Conservation (phyloP, 495 filamentous ascomycete species). For the Penicillium roqueforti region DNA sequence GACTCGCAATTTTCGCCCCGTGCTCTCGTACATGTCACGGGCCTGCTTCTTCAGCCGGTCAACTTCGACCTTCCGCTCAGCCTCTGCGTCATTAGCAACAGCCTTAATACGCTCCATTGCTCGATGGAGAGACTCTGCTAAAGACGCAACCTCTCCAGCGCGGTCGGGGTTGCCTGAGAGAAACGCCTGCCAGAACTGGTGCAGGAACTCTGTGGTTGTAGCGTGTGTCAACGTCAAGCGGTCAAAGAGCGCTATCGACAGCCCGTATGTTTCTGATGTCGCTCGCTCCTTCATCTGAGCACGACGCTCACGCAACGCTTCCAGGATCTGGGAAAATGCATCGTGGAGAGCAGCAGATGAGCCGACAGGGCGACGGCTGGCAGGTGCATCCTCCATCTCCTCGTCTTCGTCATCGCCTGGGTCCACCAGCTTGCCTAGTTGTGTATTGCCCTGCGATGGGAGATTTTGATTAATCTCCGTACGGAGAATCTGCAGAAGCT, state of each 20-base stretch:
- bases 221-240: conserved; percentile 80
- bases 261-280: conserved; percentile 50
- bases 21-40: conserved; percentile 60
- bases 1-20: conserved; percentile 62
- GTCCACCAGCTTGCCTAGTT: conserved; percentile 46
- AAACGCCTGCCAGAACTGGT: conserved; percentile 91
- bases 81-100: conserved; percentile 75
- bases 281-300: conserved; percentile 30
- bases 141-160: conserved; percentile 67
- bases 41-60: conserved; percentile 62
- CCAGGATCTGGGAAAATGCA: conserved; percentile 42
- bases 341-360: conserved; percentile 35
- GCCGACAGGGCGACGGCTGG: conserved; percentile 28
- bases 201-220: conserved; percentile 89
- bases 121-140: conserved; percentile 72
- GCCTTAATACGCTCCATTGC: conserved; percentile 76
- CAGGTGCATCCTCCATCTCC: conserved; percentile 47
- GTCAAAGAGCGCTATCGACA: conserved; percentile 64
- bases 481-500: conserved; percentile 62
- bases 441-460: conserved; percentile 54
- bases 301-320: conserved; percentile 42
- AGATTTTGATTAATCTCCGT: conserved; percentile 51
- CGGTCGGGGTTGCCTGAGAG: conserved; percentile 75
- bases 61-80: conserved; percentile 56
- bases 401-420: conserved; percentile 56